phyloP scores from a whole-genome alignment of 1,284 basidiomycete genomes.

The Leccinum insigne region DNA sequence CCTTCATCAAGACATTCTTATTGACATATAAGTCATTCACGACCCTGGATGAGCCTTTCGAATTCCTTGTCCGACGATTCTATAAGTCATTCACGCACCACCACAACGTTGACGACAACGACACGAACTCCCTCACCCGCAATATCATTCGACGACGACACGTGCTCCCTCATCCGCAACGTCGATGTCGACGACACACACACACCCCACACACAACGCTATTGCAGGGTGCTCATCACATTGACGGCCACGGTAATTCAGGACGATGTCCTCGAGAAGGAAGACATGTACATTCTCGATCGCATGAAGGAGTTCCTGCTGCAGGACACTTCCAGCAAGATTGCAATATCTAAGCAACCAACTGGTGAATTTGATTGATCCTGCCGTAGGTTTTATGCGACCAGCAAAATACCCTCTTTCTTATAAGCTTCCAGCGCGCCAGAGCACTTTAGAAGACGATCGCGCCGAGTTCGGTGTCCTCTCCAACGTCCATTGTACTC shows the following conservation, averaged over 20 bases:
- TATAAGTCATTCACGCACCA: slow-evolving; percentile 67
- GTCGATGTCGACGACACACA: too few relatives aligned
- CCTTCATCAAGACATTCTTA: slow-evolving; percentile 91
- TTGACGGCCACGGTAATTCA: slow-evolving; percentile 82
- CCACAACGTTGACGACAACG: too few relatives aligned
- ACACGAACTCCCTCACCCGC: too few relatives aligned
- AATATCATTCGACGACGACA: too few relatives aligned
- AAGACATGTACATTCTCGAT: slow-evolving; percentile 76
- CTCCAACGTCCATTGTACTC: slow-evolving; percentile 80
- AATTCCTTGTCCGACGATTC: slow-evolving; percentile 84
- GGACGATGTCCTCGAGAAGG: slow-evolving; percentile 79
- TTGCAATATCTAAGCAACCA: slow-evolving; percentile 75
- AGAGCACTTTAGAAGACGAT: slow-evolving; percentile 53
- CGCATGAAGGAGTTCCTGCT: slow-evolving; percentile 80
- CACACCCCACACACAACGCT: too few relatives aligned
- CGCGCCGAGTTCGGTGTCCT: slow-evolving; percentile 50
- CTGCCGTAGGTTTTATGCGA: slow-evolving; percentile 56
- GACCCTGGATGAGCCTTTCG: slow-evolving; percentile 81
- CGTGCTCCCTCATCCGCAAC: too few relatives aligned
- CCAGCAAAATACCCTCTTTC: slow-evolving; percentile 14
- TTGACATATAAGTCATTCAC: slow-evolving; percentile 88
- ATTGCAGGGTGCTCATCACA: slow-evolving; percentile 74
- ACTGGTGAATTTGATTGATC: slow-evolving; percentile 70
- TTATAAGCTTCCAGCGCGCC: slow-evolving; percentile 44
- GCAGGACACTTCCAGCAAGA: slow-evolving; percentile 61